phyloP scores from a whole-genome alignment of 768 basidiomycete species.

The Exsudoporus frostii region DNA sequence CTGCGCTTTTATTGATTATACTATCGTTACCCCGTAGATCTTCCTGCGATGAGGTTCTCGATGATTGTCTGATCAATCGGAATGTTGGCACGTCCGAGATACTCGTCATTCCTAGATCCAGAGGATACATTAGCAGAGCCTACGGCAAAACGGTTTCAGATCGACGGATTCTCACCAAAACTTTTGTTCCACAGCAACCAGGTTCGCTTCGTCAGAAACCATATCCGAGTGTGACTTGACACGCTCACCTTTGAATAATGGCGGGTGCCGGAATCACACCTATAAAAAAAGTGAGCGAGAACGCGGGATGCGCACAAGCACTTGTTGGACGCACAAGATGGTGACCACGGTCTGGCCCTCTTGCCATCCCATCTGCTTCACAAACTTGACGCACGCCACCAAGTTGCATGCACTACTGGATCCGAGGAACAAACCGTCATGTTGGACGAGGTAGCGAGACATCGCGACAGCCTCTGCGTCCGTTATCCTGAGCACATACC shows the following conservation, averaged over 20 bases:
- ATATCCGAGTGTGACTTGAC: constrained; percentile 8
- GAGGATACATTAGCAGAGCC: not conserved
- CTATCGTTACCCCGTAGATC: constrained; percentile 5
- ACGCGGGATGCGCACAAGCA: no score
- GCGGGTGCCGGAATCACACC: constrained; percentile 86
- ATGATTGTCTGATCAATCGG: constrained; percentile 40
- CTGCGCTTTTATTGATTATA: constrained; percentile 12
- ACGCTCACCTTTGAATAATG: constrained; percentile 84
- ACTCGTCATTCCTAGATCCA: constrained; percentile 48
- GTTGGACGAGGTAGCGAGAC: constrained; percentile 87
- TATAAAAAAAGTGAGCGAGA: constrained; percentile 21
- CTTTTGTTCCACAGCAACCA: constrained; percentile 20
- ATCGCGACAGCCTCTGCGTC: constrained; percentile 95
- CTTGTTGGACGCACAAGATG: constrained; percentile 60
- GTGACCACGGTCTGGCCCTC: constrained; percentile 78
- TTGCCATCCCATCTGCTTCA: constrained; percentile 64
- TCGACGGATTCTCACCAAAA: constrained; percentile 44
- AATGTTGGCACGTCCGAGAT: constrained; percentile 41
- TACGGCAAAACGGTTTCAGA: not conserved
- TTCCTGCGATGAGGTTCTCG: constrained; percentile 35
- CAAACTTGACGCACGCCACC: constrained; percentile 83
- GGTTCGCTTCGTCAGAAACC: not conserved
- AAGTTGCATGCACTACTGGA: constrained; percentile 97
- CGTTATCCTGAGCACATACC: constrained; percentile 58
- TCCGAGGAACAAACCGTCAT: constrained; percentile 92